phyloP scores from a whole-genome alignment of 2,329 filamentous ascomycete species.

The Penicillium sp. region DNA sequence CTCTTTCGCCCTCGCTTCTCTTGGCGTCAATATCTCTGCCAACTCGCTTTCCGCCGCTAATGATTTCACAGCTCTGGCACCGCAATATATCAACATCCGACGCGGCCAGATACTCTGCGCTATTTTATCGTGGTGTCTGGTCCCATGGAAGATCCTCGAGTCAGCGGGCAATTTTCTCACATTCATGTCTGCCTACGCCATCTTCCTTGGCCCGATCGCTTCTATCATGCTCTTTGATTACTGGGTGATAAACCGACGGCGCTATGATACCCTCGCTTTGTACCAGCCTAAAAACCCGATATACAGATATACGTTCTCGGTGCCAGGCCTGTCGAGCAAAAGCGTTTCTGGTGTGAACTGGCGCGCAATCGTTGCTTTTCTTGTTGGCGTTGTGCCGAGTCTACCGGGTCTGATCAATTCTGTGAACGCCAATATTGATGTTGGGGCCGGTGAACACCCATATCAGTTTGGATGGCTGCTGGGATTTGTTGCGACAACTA shows the following conservation, averaged over 20 bases:
- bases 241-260: slow-evolving; percentile 56
- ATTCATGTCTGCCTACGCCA: slow-evolving; percentile 67
- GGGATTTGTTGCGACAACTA: slow-evolving; percentile 58
- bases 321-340: slow-evolving; percentile 8
- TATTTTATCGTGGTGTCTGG: slow-evolving; percentile 59
- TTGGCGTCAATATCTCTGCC: slow-evolving; percentile 60
- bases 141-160: slow-evolving; percentile 66
- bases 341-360: slow-evolving; percentile 56
- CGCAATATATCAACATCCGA: slow-evolving; percentile 57
- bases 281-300: slow-evolving; percentile 51
- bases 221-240: slow-evolving; percentile 63
- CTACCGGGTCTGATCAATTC: slow-evolving; percentile 56
- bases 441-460: slow-evolving; percentile 54
- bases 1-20: slow-evolving; percentile 56
- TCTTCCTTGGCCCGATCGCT: slow-evolving; percentile 67
- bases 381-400: slow-evolving; percentile 59
- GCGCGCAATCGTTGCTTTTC: slow-evolving; percentile 59
- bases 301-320: slow-evolving; percentile 52
- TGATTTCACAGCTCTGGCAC: slow-evolving; percentile 58
- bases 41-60: slow-evolving; percentile 54
- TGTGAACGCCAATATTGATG: slow-evolving; percentile 40
- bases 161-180: slow-evolving; percentile 61
- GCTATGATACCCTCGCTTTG: slow-evolving; percentile 54
- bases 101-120: slow-evolving; percentile 59
- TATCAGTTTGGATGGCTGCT: slow-evolving; percentile 69